phyloP scores from a whole-genome alignment of 495 filamentous ascomycete species.

The Chaetomium cochliodes region DNA sequence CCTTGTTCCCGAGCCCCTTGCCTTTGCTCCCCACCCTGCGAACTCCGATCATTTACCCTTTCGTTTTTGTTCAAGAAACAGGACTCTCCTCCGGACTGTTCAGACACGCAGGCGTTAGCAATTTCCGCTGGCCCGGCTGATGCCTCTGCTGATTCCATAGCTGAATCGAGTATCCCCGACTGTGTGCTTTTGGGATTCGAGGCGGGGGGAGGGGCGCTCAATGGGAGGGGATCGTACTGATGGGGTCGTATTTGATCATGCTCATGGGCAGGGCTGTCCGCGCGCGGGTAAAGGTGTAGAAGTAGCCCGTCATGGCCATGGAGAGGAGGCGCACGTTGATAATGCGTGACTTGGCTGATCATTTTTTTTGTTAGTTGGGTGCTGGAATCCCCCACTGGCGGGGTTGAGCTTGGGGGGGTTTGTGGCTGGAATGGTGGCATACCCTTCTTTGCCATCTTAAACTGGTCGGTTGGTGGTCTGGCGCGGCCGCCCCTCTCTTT shows the following conservation, averaged over 20 bases:
- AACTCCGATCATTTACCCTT: conserved; percentile 34
- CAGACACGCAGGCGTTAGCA: background rate
- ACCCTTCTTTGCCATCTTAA: conserved; percentile 58
- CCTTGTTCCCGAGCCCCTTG: background rate
- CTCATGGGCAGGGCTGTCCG: conserved; percentile 78
- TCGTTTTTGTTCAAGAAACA: conserved; percentile 89
- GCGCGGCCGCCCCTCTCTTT: conserved; percentile 1
- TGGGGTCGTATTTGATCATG: conserved; percentile 99
- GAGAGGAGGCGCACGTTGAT: conserved; percentile 91
- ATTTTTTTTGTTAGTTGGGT: background rate
- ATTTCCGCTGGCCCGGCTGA: background rate
- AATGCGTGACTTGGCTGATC: conserved; percentile 82
- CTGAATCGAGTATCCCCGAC: no score
- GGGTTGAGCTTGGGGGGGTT: background rate
- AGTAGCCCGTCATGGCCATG: conserved; percentile 98
- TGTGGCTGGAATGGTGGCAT: conserved; percentile 9
- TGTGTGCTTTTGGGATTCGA: background rate
- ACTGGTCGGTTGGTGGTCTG: background rate
- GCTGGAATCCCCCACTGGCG: no score
- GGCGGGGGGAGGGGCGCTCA: background rate
- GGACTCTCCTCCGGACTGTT: conserved; percentile 80
- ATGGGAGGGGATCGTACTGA: conserved; percentile 61
- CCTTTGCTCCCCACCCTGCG: background rate
- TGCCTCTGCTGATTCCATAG: no score
- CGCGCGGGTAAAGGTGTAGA: conserved; percentile 82